Evolutionary conservation across 2,329 filamentous ascomycete species (phyloP).

Genomic region (Penicillium hesseltinei): DNA sequence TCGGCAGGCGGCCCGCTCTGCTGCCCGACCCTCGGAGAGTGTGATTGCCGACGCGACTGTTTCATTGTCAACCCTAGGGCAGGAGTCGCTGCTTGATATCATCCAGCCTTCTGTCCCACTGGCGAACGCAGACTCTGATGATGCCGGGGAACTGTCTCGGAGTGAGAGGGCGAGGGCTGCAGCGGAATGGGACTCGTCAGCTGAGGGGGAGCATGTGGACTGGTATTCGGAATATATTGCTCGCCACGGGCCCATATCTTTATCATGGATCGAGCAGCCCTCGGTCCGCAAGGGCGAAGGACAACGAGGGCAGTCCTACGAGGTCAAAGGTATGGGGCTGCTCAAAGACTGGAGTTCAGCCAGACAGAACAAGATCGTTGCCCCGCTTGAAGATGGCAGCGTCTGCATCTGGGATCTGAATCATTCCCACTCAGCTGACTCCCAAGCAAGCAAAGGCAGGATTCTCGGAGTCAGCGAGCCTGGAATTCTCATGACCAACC

Average conservation of each 20-base stretch:
- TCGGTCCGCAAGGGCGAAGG: constrained; percentile 36
- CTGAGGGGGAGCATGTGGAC: constrained; percentile 66
- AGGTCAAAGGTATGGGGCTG: constrained; percentile 72
- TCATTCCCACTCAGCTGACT: constrained; percentile 31
- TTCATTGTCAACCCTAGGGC: constrained; percentile 33
- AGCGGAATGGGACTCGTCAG: constrained; percentile 80
- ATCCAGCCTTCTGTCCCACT: constrained; percentile 29
- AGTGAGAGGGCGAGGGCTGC: constrained; percentile 33
- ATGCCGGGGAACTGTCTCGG: constrained; percentile 18
- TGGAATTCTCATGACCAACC: constrained; percentile 66
- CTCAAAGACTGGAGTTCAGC: constrained; percentile 56
- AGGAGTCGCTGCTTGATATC: constrained; percentile 33
- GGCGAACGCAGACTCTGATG: not conserved
- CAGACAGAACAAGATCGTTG: constrained; percentile 62
- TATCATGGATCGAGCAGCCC: constrained; percentile 74
- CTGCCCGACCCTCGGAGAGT: constrained; percentile 41
- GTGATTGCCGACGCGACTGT: constrained; percentile 46
- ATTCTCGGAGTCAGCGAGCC: constrained; percentile 65
- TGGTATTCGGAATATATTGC: constrained; percentile 93
- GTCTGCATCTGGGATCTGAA: constrained; percentile 83
- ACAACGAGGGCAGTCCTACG: constrained; percentile 46
- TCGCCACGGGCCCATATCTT: constrained; percentile 68
- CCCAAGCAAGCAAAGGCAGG: constrained; percentile 48
- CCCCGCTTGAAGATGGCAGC: constrained; percentile 80
- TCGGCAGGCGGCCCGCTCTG: constrained; percentile 37